These are phyloP conservation scores for Macroventuria anomochaeta DNA, from an alignment of 2,329 filamentous ascomycete genomes.

Conservation along the genomic window DNA sequence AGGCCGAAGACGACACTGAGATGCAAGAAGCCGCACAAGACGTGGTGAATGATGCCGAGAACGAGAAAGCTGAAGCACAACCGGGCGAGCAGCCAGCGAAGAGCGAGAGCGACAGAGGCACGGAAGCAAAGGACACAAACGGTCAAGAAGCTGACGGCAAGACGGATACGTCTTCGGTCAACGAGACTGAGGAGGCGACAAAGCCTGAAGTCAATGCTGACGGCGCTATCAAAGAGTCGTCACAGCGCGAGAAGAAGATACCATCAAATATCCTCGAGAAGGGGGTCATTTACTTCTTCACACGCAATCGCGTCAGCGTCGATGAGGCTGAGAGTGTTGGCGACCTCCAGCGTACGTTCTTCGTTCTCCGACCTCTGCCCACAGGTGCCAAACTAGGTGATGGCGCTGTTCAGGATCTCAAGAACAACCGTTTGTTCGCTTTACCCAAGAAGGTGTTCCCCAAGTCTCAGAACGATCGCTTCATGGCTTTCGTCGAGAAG, in stretches of 20 bases:
- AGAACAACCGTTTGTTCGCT: slow-evolving; percentile 74
- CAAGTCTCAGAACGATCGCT: slow-evolving; percentile 69
- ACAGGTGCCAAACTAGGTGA: slow-evolving; percentile 71
- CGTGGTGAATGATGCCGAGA: slow-evolving; percentile 11
- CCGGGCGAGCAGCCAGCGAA: slow-evolving; percentile 25
- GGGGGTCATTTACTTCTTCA: slow-evolving; percentile 91
- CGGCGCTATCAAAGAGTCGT: slow-evolving; percentile 56
- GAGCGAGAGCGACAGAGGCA: slow-evolving; percentile 3
- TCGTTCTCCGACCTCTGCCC: slow-evolving; percentile 77
- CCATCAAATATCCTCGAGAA: slow-evolving; percentile 78
- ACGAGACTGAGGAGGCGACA: slow-evolving; percentile 24
- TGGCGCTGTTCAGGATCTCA: slow-evolving; percentile 61
- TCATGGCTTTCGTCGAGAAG: slow-evolving; percentile 86
- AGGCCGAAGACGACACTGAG: slow-evolving; percentile 35
- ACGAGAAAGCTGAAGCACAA: neutral
- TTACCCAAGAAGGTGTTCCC: slow-evolving; percentile 87
- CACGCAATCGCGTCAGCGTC: slow-evolving; percentile 75
- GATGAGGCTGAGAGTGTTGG: slow-evolving; percentile 71
- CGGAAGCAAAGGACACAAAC: slow-evolving; percentile 24
- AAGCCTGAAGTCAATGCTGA: slow-evolving; percentile 30
- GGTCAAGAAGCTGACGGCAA: slow-evolving; percentile 35
- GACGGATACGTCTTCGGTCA: slow-evolving; percentile 24
- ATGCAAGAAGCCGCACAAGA: slow-evolving; percentile 8
- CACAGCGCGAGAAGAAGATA: slow-evolving; percentile 58
- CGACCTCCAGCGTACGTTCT: slow-evolving; percentile 79